Evolutionary conservation across 1,139 yeast genomes (phyloP).

Genomic region (Geotrichum macrosporum): DNA sequence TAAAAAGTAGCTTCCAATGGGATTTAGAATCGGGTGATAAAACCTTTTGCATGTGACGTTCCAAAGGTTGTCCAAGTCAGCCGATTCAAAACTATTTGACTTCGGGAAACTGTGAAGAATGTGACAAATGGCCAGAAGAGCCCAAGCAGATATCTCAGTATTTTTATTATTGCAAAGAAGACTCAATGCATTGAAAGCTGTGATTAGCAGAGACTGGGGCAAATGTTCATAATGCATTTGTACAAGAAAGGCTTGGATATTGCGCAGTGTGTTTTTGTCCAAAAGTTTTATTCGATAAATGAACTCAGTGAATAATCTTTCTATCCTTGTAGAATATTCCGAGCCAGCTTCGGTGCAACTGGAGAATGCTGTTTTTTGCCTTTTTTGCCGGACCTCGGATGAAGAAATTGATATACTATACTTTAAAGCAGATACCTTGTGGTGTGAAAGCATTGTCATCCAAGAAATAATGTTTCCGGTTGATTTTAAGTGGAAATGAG

Average conservation of each 20-base stretch:
- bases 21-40: slow-evolving; percentile 13
- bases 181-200: slow-evolving; percentile 4
- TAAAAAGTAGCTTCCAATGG: slow-evolving; percentile 13
- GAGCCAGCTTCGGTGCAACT: neutral
- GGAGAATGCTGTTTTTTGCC: neutral
- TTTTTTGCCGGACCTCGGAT: neutral
- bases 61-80: slow-evolving; percentile 16
- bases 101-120: neutral
- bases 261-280: neutral
- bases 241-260: slow-evolving; percentile 9
- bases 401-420: slow-evolving; percentile 6
- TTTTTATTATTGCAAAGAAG: neutral
- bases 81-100: neutral
- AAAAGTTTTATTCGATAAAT: neutral
- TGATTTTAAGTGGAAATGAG: slow-evolving; percentile 12
- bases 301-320: slow-evolving; percentile 8
- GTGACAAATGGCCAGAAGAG: slow-evolving; percentile 9
- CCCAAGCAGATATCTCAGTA: slow-evolving; percentile 13
- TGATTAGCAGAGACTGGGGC: neutral
- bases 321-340: neutral
- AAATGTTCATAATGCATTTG: slow-evolving; percentile 9
- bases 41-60: slow-evolving; percentile 16
- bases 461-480: slow-evolving; percentile 11
- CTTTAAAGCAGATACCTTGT: slow-evolving; percentile 7
- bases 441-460: slow-evolving; percentile 14